These are phyloP conservation scores for Dactylis glomerata DNA, from an alignment of 176 grass and related monocot species.

Conservation along the genomic window DNA sequence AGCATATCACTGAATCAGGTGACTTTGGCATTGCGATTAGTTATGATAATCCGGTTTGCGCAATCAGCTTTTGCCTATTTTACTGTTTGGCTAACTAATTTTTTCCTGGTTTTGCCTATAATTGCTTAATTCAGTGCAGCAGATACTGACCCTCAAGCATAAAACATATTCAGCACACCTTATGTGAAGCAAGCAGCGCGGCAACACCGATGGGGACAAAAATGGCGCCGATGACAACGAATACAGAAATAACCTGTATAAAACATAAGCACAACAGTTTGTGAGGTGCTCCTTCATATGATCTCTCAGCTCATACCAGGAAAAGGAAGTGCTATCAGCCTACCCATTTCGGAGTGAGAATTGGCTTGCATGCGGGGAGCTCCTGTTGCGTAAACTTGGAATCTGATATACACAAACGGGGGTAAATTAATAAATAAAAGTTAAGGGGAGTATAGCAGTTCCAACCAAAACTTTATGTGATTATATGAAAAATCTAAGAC, in stretches of 20 bases:
- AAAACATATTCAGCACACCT: conserved; percentile 44
- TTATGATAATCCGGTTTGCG: background rate
- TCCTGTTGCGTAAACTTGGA: conserved; percentile 99
- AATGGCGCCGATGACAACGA: conserved; percentile 68
- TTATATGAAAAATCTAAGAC: background rate
- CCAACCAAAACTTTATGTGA: background rate
- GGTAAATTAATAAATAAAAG: background rate
- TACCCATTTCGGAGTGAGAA: conserved; percentile 98
- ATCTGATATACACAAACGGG: conserved; percentile 42
- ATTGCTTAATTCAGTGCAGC: background rate
- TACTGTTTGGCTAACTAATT: background rate
- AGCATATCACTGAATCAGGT: background rate
- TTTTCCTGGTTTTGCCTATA: background rate
- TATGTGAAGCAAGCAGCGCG: conserved; percentile 57
- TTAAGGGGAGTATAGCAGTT: background rate
- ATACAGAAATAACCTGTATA: conserved; percentile 74
- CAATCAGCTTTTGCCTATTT: background rate
- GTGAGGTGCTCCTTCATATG: conserved; percentile 1
- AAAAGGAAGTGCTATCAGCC: background rate
- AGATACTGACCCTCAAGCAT: background rate
- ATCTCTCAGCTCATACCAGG: background rate
- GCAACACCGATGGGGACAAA: conserved; percentile 82
- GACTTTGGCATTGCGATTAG: background rate
- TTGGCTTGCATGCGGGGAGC: conserved; percentile 97
- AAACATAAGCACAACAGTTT: conserved; percentile 13